phyloP scores from a whole-genome alignment of 768 basidiomycete genomes.

The Russula virescens region DNA sequence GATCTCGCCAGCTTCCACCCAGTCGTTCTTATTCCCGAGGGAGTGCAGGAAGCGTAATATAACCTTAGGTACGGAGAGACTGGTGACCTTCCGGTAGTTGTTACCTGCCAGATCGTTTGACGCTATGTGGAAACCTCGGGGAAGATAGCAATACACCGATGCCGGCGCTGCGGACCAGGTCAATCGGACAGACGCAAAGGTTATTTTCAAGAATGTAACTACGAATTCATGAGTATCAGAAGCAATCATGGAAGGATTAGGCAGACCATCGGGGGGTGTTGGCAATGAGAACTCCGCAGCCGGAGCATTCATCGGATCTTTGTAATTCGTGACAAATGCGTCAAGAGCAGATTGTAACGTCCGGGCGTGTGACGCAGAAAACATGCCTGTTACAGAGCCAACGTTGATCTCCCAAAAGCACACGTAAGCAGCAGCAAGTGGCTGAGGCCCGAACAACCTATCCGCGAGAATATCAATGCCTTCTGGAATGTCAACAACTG shows the following conservation, averaged over 20 bases:
- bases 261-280: constrained; percentile 73
- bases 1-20: constrained; percentile 62
- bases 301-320: constrained; percentile 76
- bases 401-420: constrained; percentile 91
- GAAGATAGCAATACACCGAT: constrained; percentile 49
- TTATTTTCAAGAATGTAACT: constrained; percentile 85
- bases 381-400: constrained; percentile 51
- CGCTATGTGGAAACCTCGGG: constrained; percentile 57
- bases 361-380: constrained; percentile 50
- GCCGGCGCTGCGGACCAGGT: constrained; percentile 50
- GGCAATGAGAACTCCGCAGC: constrained; percentile 57
- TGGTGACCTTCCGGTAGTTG: constrained; percentile 57
- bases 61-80: constrained; percentile 49
- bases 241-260: neutral
- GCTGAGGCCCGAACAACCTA: constrained; percentile 85
- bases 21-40: constrained; percentile 41
- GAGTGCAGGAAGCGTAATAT: constrained; percentile 44
- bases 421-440: constrained; percentile 77
- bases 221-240: neutral
- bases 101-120: constrained; percentile 72
- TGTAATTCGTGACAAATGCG: constrained; percentile 63
- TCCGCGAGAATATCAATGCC: constrained; percentile 78
- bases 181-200: constrained; percentile 47
- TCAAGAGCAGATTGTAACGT: constrained; percentile 47
- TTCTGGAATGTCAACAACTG: constrained; percentile 26